These are phyloP conservation scores for Aspergillus candidus DNA, from an alignment of 2,329 filamentous ascomycete genomes.

Conservation along the genomic window DNA sequence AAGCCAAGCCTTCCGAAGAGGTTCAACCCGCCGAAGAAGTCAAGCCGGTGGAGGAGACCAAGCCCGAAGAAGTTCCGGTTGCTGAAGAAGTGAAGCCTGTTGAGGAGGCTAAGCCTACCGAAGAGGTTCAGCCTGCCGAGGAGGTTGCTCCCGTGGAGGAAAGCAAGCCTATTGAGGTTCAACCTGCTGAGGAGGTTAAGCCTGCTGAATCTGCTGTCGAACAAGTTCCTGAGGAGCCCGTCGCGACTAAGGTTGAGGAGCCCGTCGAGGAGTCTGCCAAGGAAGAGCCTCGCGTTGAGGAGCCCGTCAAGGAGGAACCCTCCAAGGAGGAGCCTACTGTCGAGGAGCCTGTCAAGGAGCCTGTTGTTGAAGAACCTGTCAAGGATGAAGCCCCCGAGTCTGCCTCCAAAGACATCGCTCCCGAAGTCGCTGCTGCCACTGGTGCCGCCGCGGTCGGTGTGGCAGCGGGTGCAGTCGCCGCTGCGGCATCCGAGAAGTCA, in stretches of 20 bases:
- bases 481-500: slow-evolving; percentile 15
- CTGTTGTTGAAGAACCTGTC: slow-evolving; percentile 4
- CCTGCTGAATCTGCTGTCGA: slow-evolving; percentile 4
- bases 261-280: slow-evolving; percentile 3
- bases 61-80: too few relatives aligned
- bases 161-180: too few relatives aligned
- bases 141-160: too few relatives aligned
- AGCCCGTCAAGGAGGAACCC: slow-evolving; percentile 2
- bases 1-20: too few relatives aligned
- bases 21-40: too few relatives aligned
- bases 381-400: slow-evolving; percentile 3
- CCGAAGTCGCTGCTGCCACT: slow-evolving; percentile 23
- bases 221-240: neutral
- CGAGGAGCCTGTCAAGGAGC: slow-evolving; percentile 7
- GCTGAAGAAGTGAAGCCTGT: too few relatives aligned
- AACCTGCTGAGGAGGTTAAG: neutral
- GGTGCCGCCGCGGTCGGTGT: slow-evolving; percentile 21
- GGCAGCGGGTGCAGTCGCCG: slow-evolving; percentile 17
- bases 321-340: neutral
- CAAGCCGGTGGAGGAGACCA: too few relatives aligned
- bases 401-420: slow-evolving; percentile 7
- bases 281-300: slow-evolving; percentile 7
- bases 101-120: too few relatives aligned
- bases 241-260: too few relatives aligned
- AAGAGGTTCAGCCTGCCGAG: too few relatives aligned